Evolutionary conservation across 805 yeast genomes (phyloP).

Genomic region (Candida saitoana): DNA sequence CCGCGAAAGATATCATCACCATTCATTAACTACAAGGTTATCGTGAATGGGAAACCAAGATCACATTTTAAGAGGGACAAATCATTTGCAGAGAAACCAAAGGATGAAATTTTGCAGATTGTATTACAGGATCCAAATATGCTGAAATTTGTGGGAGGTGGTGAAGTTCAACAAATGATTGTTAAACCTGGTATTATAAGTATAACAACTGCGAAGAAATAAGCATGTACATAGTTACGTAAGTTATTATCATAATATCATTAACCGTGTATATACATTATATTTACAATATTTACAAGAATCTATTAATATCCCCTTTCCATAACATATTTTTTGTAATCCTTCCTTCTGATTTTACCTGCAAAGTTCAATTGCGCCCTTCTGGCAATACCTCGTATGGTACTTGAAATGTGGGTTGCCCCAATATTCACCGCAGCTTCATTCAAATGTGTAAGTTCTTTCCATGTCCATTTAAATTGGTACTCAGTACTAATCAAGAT

Average conservation of each 20-base stretch:
- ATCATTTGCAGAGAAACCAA: conserved; percentile 32
- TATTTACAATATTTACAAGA: conserved; percentile 12
- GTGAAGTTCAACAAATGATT: conserved; percentile 50
- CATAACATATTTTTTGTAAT: conserved; percentile 28
- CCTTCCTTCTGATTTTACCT: conserved; percentile 36
- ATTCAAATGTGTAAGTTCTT: conserved; percentile 26
- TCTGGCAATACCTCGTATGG: conserved; percentile 30
- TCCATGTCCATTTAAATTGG: conserved; percentile 66
- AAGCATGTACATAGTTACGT: not conserved
- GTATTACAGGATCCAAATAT: conserved; percentile 33
- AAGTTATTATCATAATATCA: conserved; percentile 6
- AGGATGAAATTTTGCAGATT: conserved; percentile 31
- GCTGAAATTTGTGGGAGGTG: conserved; percentile 38
- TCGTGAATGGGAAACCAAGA: conserved; percentile 70
- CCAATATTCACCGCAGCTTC: conserved; percentile 31
- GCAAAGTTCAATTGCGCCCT: conserved; percentile 34
- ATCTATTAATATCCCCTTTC: conserved; percentile 26
- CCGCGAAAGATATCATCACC: conserved; percentile 38
- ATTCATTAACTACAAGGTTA: conserved; percentile 47
- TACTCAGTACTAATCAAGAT: conserved; percentile 63
- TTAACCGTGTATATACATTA: conserved; percentile 8
- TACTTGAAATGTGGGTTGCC: conserved; percentile 22
- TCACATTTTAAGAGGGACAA: conserved; percentile 37
- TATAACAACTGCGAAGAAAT: conserved; percentile 19
- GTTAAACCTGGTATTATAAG: conserved; percentile 49